Conservation (phyloP, 2,329 filamentous ascomycete species). For the Botryosphaeria dothidea region DNA sequence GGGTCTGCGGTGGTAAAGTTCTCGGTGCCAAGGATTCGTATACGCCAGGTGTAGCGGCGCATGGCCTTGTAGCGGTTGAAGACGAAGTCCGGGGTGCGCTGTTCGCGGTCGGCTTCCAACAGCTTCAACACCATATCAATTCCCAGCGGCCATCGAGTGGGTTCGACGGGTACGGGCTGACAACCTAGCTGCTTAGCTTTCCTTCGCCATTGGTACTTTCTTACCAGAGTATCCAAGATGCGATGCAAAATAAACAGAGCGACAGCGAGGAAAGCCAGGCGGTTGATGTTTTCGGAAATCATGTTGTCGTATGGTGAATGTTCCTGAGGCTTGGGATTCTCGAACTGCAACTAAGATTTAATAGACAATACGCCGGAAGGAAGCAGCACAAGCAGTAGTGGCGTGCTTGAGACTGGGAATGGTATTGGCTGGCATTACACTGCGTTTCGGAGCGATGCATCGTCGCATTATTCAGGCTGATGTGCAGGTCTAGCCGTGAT, state of each 20-base stretch:
- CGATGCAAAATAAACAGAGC: not conserved
- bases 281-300: not conserved
- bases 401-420: not conserved
- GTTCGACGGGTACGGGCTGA: not conserved
- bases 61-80: constrained; percentile 1
- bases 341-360: not conserved
- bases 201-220: not conserved
- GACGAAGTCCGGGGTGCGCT: constrained; percentile 4
- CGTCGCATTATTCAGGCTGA: not conserved
- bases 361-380: not conserved
- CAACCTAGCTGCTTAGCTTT: not conserved
- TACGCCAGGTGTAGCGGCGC: constrained; percentile 5
- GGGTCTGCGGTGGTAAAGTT: constrained; percentile 47
- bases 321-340: not conserved
- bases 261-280: not conserved
- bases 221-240: not conserved
- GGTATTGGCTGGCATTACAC: not conserved
- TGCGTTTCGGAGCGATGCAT: not conserved
- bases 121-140: constrained; percentile 1
- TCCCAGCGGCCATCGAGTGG: not conserved
- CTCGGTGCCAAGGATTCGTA: constrained; percentile 42
- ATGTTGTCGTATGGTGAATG: not conserved
- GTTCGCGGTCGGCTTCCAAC: not conserved
- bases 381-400: not conserved
- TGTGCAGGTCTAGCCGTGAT: not conserved